phyloP scores from a whole-genome alignment of 2,329 filamentous ascomycete species.

The Colletotrichum liriopes region DNA sequence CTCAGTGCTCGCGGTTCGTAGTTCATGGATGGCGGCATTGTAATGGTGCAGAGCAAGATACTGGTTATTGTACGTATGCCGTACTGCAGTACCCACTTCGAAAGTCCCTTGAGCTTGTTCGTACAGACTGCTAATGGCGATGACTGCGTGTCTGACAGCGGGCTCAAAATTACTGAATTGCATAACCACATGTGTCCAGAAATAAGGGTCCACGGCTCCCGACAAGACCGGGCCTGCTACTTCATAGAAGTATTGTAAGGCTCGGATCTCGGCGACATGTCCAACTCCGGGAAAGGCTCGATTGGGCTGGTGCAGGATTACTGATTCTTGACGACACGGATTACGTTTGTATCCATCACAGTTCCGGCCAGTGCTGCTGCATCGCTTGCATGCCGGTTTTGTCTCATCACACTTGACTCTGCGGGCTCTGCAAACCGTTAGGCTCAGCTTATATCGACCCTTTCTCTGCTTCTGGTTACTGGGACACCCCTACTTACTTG shows the following conservation, averaged over 20 bases:
- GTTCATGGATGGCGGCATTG: slow-evolving; percentile 39
- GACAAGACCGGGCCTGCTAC: slow-evolving; percentile 12
- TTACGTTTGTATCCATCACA: slow-evolving; percentile 16
- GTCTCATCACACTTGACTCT: slow-evolving; percentile 71
- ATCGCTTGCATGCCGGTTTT: slow-evolving; percentile 67
- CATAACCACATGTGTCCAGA: slow-evolving; percentile 21
- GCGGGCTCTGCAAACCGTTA: slow-evolving; percentile 58
- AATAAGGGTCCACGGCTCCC: neutral
- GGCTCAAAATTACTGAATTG: slow-evolving; percentile 6
- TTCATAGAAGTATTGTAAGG: slow-evolving; percentile 15
- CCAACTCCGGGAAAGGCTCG: slow-evolving; percentile 9
- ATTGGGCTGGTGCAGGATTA: neutral
- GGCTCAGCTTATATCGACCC: neutral
- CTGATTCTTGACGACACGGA: neutral
- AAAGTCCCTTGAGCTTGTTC: neutral
- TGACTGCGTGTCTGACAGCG: slow-evolving; percentile 13
- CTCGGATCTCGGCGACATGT: neutral
- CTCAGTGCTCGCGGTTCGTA: slow-evolving; percentile 20
- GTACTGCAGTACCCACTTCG: neutral
- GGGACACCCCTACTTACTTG: neutral
- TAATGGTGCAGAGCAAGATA: slow-evolving; percentile 29
- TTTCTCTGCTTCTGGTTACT: neutral
- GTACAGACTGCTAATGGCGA: slow-evolving; percentile 14
- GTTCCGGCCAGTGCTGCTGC: slow-evolving; percentile 67
- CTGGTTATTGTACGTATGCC: neutral